Base-by-base conservation (phyloP, 2,329 filamentous ascomycete genomes). In the Phoma sp. region DNA sequence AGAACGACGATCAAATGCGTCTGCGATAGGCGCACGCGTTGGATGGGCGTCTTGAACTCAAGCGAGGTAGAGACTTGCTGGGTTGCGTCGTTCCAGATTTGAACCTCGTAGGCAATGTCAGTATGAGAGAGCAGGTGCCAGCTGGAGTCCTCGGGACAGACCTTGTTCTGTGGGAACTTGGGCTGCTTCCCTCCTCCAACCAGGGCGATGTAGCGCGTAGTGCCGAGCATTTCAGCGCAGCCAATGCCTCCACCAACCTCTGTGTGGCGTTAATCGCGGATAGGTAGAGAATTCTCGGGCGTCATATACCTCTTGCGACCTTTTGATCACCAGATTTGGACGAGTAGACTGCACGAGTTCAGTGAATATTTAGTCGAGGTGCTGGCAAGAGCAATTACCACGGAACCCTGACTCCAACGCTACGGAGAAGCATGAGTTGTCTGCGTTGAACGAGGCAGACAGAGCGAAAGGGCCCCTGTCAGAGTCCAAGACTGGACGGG, bases 11-110 rank as follows among this genome's bases (percentile, higher is more conserved):
- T 86, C 62, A 97, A 88, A 68, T 88, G 88, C 46, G 87, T 86
- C 60, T 87, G 86, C 21, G 88, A 88, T 22, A 98, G 80, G 63
- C 90, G 88, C 25, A 96, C 86, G 35, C 92, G 90, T 15, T 92
- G 85, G 22, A 98, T 86, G 1, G 90, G 86, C 19, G 91, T 92
- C 54, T 91, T 85, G 58, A 93, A 88, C 52, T 94, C 89, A 65
- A 98, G 81, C 3, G 82, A 90, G 60, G 93, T 89, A 13, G 91
- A 82, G 7, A 88, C 86, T 62, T 88, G 89, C 58, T 89, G 86
- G 63, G 90, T 90, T 57, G 86, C 83, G 68, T 96, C 92, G 74
- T 99, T 93, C 93, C 93, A 98, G 66, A 98, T 90, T 62, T 96
- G 87, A 43, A 93, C 84, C 85, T 88, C 53, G 22, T 63, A 52